Evolutionary conservation across 2,329 filamentous ascomycete species (phyloP), one percentile per base, ranked within the genome.

Genomic region (Dryadomyces sulphureus): DNA sequence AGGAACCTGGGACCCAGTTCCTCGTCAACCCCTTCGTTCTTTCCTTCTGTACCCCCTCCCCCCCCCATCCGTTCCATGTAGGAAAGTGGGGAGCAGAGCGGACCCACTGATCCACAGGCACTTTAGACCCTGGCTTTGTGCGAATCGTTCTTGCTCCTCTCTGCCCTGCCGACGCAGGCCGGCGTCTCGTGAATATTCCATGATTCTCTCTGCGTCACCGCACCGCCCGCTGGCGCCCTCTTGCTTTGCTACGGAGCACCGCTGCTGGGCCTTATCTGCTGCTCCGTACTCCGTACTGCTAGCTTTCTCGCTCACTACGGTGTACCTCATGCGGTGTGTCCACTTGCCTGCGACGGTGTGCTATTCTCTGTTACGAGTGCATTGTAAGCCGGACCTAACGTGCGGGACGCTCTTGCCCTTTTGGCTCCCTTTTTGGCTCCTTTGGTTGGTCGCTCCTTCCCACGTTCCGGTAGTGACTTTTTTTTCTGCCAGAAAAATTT

Each of bases 141-240:
- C 38, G 11, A 24, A 24, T 40, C 22, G 16, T 21, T 40, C 22
- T 41, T 17, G 14, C 24, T 32, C 46, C 17, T 39, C 32, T 40
- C 14, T 35, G 16, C 24, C 38, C 39, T 46, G 38, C 38, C 45
- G 25, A 39, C 11, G 41, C 38, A 39, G 43, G 43, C 36, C 43
- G 43, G 43, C 34, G 43, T 40, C 43, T 45, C 43, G 35, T 35
- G 43, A 45, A 45, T 34, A 39, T 45, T 45, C 43, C 43, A 45
- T 38, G 24, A 27, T 40, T 38, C 36, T 34, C 27, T 44, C 35
- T 44, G 32, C 34, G 42, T 44, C 32, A 44, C 42, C 34, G 42
- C 34, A 44, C 42, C 30, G 41, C 41, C 42, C 34, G 35, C n/a
- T 38, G 7, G 14, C 34, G 34, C 27, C 27, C 16, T 32, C 27